These are phyloP conservation scores for Hemisphaericaspora subhashii DNA, from an alignment of 1,139 yeast species.

Conservation along the genomic window DNA sequence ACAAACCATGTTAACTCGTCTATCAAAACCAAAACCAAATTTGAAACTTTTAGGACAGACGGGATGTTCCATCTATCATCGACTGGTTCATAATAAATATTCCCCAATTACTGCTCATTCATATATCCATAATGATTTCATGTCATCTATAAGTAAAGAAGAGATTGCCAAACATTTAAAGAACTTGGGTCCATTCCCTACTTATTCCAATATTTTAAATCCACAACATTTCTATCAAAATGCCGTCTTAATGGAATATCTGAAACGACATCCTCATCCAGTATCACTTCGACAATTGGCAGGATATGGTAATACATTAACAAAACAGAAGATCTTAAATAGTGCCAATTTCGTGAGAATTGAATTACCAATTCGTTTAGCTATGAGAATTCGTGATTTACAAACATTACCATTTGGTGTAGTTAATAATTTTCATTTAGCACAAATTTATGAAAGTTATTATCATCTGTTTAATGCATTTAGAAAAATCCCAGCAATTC, in stretches of 20 bases:
- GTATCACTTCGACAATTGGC: slow-evolving; percentile 86
- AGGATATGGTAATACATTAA: slow-evolving; percentile 79
- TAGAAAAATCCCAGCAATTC: slow-evolving; percentile 67
- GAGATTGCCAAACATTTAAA: slow-evolving; percentile 42
- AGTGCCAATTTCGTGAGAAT: slow-evolving; percentile 87
- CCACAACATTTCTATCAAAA: slow-evolving; percentile 88
- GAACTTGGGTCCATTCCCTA: slow-evolving; percentile 46
- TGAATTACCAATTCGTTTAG: slow-evolving; percentile 81
- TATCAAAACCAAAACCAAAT: background rate
- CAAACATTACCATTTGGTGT: slow-evolving; percentile 83
- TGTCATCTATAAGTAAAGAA: slow-evolving; percentile 32
- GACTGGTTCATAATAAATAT: slow-evolving; percentile 2
- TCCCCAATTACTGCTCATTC: slow-evolving; percentile 26
- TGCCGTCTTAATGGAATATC: slow-evolving; percentile 66
- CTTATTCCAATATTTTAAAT: slow-evolving; percentile 45
- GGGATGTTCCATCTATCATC: background rate
- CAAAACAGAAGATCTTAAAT: slow-evolving; percentile 73
- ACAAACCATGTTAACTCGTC: background rate
- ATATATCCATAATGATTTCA: slow-evolving; percentile 33
- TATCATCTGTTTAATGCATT: slow-evolving; percentile 84
- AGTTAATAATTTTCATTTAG: slow-evolving; percentile 80
- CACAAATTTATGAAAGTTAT: slow-evolving; percentile 85
- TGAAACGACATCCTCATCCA: slow-evolving; percentile 73
- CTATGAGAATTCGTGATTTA: slow-evolving; percentile 74
- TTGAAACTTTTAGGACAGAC: background rate